Conservation (phyloP, 2,329 filamentous ascomycete genomes). For the Alternaria triticina region DNA sequence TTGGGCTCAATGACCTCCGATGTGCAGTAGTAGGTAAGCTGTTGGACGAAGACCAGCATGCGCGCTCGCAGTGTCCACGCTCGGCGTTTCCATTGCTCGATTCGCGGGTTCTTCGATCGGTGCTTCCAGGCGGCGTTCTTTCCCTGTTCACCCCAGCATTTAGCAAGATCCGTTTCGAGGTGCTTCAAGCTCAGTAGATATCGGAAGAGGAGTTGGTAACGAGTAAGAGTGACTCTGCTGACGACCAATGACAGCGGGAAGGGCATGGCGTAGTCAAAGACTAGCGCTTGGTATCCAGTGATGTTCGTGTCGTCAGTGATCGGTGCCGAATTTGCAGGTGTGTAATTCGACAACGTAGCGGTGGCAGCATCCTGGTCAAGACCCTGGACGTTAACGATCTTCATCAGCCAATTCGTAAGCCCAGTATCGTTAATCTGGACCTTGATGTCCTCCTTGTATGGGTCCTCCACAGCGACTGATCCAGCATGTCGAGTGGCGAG, state of each 20-base stretch:
- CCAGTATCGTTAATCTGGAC: slow-evolving; percentile 96
- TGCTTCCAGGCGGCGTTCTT: slow-evolving; percentile 83
- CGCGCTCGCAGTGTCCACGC: slow-evolving; percentile 90
- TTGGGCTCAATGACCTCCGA: slow-evolving; percentile 97
- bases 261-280: slow-evolving; percentile 91
- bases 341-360: slow-evolving; percentile 70
- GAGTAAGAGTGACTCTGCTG: slow-evolving; percentile 93
- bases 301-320: slow-evolving; percentile 83
- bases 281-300: slow-evolving; percentile 87
- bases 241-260: slow-evolving; percentile 96
- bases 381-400: slow-evolving; percentile 94
- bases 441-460: slow-evolving; percentile 98
- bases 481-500: slow-evolving; percentile 95
- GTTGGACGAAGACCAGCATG: slow-evolving; percentile 97
- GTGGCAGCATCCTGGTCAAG: slow-evolving; percentile 81
- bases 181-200: slow-evolving; percentile 90
- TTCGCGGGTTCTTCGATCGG: slow-evolving; percentile 71
- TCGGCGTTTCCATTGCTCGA: slow-evolving; percentile 91
- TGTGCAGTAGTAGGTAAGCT: slow-evolving; percentile 95
- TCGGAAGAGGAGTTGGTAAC: slow-evolving; percentile 94
- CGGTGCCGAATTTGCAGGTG: slow-evolving; percentile 63
- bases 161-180: slow-evolving; percentile 84
- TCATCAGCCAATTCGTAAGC: slow-evolving; percentile 90
- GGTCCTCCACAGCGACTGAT: slow-evolving; percentile 89
- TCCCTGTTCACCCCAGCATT: slow-evolving; percentile 89